These are phyloP conservation scores for Gypsophila paniculata DNA, from an alignment of 179 eudicot genomes.

Conservation along the genomic window DNA sequence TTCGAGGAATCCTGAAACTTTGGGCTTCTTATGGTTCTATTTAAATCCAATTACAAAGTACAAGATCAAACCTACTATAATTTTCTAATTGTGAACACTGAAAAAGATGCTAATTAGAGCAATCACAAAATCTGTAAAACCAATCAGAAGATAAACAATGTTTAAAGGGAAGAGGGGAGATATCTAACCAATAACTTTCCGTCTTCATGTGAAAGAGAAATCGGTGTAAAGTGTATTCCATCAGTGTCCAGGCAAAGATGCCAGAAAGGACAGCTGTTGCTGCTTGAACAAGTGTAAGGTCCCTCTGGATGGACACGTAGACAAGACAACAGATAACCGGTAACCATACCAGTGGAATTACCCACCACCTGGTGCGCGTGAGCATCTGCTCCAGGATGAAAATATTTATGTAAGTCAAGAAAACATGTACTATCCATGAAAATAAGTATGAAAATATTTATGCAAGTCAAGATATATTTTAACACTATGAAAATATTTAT, in stretches of 20 bases:
- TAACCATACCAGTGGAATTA: slow-evolving; percentile 55
- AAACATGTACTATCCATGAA: too few species aligned
- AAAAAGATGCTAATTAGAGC: neutral
- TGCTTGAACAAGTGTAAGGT: slow-evolving; percentile 27
- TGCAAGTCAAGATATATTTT: slow-evolving; percentile 4
- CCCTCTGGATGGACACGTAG: slow-evolving; percentile 28
- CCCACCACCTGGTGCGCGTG: slow-evolving; percentile 69
- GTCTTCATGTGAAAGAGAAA: slow-evolving; percentile 64
- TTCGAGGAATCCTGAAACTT: too few species aligned
- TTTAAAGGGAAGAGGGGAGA: slow-evolving; percentile 7
- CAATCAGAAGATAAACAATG: neutral
- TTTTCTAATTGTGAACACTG: neutral
- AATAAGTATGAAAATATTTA: slow-evolving; percentile 6
- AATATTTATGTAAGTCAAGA: neutral
- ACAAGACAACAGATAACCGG: slow-evolving; percentile 48
- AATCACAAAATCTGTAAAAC: neutral
- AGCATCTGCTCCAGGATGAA: slow-evolving; percentile 39
- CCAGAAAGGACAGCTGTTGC: slow-evolving; percentile 34
- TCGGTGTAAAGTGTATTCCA: slow-evolving; percentile 64
- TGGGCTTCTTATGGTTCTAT: neutral
- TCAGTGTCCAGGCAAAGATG: slow-evolving; percentile 48
- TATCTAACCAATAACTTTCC: slow-evolving; percentile 46
- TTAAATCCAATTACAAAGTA: neutral
- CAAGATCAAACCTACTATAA: neutral
- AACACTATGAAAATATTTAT: neutral